A percentile compares a stretch with the other conserved stretches of the same genome.
phyloP scores from a whole-genome alignment of 352 stramenopile species.

The Pythium monospermum region DNA sequence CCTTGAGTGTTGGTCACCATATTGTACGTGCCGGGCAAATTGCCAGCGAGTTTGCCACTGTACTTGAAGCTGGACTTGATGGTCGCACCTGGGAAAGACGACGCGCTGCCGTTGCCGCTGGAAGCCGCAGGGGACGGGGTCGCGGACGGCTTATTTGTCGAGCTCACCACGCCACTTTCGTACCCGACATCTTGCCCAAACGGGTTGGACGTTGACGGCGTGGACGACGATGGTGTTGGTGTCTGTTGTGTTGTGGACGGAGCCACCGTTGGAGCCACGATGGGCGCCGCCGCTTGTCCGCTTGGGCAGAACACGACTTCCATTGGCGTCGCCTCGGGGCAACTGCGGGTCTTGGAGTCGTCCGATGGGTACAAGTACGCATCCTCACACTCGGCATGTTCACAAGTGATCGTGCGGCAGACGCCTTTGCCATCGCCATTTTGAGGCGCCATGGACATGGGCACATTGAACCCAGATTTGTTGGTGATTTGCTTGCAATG shows the following conservation, averaged over 20 bases:
- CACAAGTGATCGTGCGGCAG: constrained; percentile 36
- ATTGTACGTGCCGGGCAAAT: constrained; percentile 41
- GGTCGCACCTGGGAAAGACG: constrained; percentile 3
- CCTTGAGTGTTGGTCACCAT: constrained; percentile 34
- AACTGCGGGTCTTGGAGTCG: constrained; percentile 65
- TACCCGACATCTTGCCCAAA: constrained; percentile 22
- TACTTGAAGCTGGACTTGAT: constrained; percentile 50
- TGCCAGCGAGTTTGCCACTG: constrained; percentile 44
- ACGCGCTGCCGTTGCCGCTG: constrained; percentile 15
- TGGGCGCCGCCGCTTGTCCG: background rate
- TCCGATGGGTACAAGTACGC: constrained; percentile 61
- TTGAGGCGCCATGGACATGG: constrained; percentile 38
- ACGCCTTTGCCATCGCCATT: constrained; percentile 14
- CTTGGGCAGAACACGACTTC: constrained; percentile 57
- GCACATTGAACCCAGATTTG: constrained; percentile 47
- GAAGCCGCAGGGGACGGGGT: background rate
- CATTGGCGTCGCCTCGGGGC: constrained; percentile 27
- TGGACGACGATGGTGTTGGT: constrained; percentile 3
- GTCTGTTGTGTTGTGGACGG: background rate
- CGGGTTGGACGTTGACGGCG: background rate
- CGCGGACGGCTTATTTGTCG: background rate
- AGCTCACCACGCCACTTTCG: constrained; percentile 16
- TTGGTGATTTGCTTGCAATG: constrained; percentile 37
- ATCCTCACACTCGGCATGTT: constrained; percentile 30
- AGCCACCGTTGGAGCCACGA: background rate